Evolutionary conservation across 2,329 filamentous ascomycete species (phyloP), one percentile per base, ranked within the genome.

Genomic region (Hymenoscyphus occultus): DNA sequence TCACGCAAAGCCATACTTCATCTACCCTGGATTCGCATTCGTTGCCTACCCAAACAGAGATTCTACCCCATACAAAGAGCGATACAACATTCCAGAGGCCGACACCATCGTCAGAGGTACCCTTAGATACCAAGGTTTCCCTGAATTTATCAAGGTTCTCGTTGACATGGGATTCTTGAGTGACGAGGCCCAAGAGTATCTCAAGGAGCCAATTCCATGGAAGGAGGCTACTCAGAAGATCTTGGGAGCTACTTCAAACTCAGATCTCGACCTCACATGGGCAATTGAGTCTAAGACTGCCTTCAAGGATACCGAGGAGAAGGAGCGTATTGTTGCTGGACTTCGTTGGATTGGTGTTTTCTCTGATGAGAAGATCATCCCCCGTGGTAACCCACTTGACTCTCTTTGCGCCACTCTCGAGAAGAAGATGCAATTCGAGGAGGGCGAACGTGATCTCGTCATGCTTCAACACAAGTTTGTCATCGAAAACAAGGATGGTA

Each of bases 1-100:
- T 67, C 86, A 85, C 60, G 92, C 93, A 51, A 94, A 96, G 84
- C 91, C 92, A 60, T 97, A 96, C 84, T 87, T 85, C 79, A 95
- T 94, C 82, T 96, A 93, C 82, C 90, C 91, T 42, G 91, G 92
- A 66, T 97, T 88, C 77, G 89, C 90, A 61, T 94, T 96, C 73
- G 93, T 97, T 71, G 92, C 90, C 54, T 98, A 98, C 80, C 90
- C 91, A 65, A 98, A 98, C 86, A 85, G 93, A 72, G 93, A 98
- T 80, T 93, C 89, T 22, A 95, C 91, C 16, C 83, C 86, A 9
- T 98, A 95, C 86, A 89, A 87, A 76, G 89, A 96, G 83, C 87
- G 91, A 68, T 97, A 97, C 85, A 80, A 86, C 78, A 97, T 97
- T 75, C 93, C 93, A 61, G 94, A 98, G 81, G 92, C 92, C 14